phyloP scores from a whole-genome alignment of 306 rosid genomes.

The Dryas octopetala region DNA sequence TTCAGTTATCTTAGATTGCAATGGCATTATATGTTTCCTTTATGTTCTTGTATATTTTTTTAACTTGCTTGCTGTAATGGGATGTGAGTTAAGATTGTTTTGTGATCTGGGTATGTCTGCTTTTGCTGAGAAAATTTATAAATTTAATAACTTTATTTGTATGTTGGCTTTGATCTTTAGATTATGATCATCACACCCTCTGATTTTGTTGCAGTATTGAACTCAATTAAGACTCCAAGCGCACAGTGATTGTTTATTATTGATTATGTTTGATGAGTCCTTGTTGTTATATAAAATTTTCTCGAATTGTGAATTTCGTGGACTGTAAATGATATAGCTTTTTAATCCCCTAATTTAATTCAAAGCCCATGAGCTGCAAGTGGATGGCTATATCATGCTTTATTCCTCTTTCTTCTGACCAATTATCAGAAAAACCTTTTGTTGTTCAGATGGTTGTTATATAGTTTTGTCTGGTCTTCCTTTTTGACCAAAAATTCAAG shows the following conservation, averaged over 20 bases:
- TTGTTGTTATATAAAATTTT: conserved; percentile 1
- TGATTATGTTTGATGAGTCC: conserved; percentile 13
- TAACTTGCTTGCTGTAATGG: conserved; percentile 27
- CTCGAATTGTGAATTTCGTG: conserved; percentile 19
- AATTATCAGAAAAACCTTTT: conserved; percentile 13
- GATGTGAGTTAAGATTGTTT: conserved; percentile 37
- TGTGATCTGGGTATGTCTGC: conserved; percentile 52
- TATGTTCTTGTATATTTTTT: conserved; percentile 17
- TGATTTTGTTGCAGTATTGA: conserved; percentile 26
- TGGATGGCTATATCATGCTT: conserved; percentile 16
- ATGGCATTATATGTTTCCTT: conserved; percentile 35
- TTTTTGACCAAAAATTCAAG: background rate
- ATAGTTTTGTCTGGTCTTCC: conserved; percentile 11
- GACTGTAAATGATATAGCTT: conserved; percentile 26
- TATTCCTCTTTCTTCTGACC: conserved; percentile 16
- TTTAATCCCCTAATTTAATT: conserved; percentile 18
- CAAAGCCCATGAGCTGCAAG: conserved; percentile 32
- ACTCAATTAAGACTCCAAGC: conserved; percentile 29
- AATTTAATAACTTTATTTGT: conserved; percentile 20
- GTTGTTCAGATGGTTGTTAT: conserved; percentile 24
- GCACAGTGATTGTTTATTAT: conserved; percentile 24
- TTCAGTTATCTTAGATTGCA: conserved; percentile 37
- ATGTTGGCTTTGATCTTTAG: conserved; percentile 33
- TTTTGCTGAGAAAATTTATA: conserved; percentile 23
- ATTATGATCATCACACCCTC: conserved; percentile 35